Evolutionary conservation across 108 stramenopile genomes (phyloP).

Genomic region (Licmophora abbreviata): DNA sequence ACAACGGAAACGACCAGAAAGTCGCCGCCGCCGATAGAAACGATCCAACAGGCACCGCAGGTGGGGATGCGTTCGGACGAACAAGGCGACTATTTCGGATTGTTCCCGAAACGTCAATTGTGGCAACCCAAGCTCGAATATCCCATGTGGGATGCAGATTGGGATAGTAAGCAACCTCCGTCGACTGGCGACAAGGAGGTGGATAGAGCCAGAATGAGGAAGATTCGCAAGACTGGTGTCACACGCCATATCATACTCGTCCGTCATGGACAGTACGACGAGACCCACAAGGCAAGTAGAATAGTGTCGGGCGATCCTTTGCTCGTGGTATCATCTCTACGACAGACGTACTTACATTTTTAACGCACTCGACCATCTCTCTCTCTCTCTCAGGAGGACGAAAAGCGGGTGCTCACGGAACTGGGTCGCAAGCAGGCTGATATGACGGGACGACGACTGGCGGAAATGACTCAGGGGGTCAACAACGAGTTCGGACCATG

Average conservation of each 20-base stretch:
- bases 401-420: conserved; percentile 68
- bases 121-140: conserved; percentile 70
- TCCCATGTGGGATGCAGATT: conserved; percentile 78
- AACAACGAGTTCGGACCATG: conserved; percentile 59
- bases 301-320: not conserved
- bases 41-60: too few species aligned
- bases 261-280: conserved; percentile 90
- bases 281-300: conserved; percentile 42
- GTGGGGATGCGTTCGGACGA: conserved; percentile 1
- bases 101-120: conserved; percentile 74
- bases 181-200: conserved; percentile 27
- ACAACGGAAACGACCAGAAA: too few species aligned
- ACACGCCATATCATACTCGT: conserved; percentile 84
- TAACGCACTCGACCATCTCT: not conserved
- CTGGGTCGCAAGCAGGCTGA: conserved; percentile 82
- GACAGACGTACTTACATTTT: not conserved
- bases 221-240: conserved; percentile 58
- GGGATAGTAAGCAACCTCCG: conserved; percentile 55
- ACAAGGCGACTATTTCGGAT: conserved; percentile 22
- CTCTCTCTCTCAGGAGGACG: conserved; percentile 39
- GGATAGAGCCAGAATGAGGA: conserved; percentile 20
- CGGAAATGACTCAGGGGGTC: conserved; percentile 49
- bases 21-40: too few species aligned
- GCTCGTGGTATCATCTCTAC: not conserved
- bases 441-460: conserved; percentile 67